phyloP scores from a whole-genome alignment of 495 filamentous ascomycete genomes.

The Neurospora intermedia region DNA sequence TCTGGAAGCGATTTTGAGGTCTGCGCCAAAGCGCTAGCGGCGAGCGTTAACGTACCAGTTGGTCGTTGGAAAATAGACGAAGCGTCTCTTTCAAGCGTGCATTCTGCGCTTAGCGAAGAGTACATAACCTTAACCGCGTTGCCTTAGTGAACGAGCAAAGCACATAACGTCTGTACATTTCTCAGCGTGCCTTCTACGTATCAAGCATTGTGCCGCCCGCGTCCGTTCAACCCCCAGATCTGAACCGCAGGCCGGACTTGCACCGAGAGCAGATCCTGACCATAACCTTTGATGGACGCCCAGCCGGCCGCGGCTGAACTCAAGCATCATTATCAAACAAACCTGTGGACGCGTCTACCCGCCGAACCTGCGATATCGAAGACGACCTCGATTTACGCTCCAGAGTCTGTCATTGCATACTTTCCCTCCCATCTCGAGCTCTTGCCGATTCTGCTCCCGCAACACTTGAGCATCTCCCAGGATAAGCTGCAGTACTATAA shows the following conservation, averaged over 20 bases:
- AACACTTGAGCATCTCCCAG: slow-evolving; percentile 39
- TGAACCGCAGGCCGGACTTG: slow-evolving; percentile 7
- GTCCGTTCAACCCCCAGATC: slow-evolving; percentile 6
- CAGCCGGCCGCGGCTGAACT: slow-evolving; percentile 39
- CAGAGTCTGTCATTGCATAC: slow-evolving; percentile 17
- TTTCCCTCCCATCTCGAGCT: slow-evolving; percentile 33
- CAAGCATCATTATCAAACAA: slow-evolving; percentile 38
- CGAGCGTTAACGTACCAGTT: background rate
- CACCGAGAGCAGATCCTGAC: slow-evolving; percentile 11
- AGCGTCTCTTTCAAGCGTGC: background rate
- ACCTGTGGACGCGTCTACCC: slow-evolving; percentile 27
- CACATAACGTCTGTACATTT: background rate
- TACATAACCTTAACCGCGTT: slow-evolving; percentile 3
- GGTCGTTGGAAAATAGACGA: background rate
- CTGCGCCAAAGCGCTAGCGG: background rate
- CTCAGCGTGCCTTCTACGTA: background rate
- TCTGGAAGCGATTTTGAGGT: background rate
- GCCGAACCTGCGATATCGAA: slow-evolving; percentile 17
- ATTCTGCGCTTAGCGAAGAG: background rate
- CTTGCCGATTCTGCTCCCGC: slow-evolving; percentile 37
- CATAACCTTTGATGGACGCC: slow-evolving; percentile 39
- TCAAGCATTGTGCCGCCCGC: slow-evolving; percentile 3
- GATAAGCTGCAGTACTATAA: slow-evolving; percentile 46
- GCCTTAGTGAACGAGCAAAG: background rate
- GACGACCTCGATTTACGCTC: slow-evolving; percentile 11